Evolutionary conservation across 768 basidiomycete genomes (phyloP), one percentile per base, ranked within the genome.

Genomic region (Termitomyces eurrhizus): DNA sequence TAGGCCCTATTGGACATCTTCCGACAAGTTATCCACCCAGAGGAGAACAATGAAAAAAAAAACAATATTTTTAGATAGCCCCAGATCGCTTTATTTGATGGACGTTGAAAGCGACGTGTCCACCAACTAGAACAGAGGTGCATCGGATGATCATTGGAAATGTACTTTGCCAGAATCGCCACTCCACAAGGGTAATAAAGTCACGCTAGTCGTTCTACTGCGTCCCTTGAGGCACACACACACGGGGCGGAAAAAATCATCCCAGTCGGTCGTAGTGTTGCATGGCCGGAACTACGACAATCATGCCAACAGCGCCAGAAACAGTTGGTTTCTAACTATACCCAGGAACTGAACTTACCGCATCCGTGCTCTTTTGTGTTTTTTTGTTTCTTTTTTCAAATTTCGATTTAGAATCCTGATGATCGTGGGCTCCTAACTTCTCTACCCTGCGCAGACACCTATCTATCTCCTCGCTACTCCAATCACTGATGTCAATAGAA

Each of bases 1-100:
- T 33, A 42, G 33, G 44, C 55, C 26, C 21, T 13, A 6, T n/a
- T 24, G 24, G 21, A 53, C 8, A 52, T 12, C 14, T 37, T 37
- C 24, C 29, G 39, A 24, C 32, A 39, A 32, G 7, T 26, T 21
- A 26, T 36, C 41, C 12, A 21, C 5, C 13, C 32, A 44, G 44
- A 26, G 16, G 7, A 32, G 16, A 29, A 58, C 13, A 32, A 48
- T 53, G 7, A 57, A 52, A 49, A 49, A 14, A 11, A 37, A 8
- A 36, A 24, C 56, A 58, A 21, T 44, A 52, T 33, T 21, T 39
- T 41, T 35, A 57, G 51, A 49, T 62, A 62, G 26, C 58, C 46
- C 62, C 53, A 62, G 62, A 44, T 37, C 18, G 52, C 35, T 44
- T 62, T 62, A 54, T 58, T 63, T 58, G 59, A 63, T 63, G 50